A percentile compares a stretch with the other conserved stretches of the same genome.
These are phyloP conservation scores for Brettanomyces sp. DNA, from an alignment of 805 yeast species.

Conservation along the genomic window DNA sequence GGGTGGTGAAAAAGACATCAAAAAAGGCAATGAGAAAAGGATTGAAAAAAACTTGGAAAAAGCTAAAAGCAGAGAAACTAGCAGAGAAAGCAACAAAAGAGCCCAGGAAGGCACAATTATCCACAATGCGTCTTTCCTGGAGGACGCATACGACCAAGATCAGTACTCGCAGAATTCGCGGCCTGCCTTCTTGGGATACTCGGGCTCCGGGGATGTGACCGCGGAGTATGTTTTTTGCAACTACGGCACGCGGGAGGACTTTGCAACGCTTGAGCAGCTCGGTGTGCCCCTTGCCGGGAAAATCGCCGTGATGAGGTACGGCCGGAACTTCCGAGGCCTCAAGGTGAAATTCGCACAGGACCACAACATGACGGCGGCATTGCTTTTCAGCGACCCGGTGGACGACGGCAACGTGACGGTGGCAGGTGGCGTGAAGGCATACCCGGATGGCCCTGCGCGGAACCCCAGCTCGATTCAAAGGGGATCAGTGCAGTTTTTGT, in stretches of 20 bases:
- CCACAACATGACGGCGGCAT: slow-evolving; percentile 55
- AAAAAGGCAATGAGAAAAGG: background rate
- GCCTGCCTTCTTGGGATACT: slow-evolving; percentile 71
- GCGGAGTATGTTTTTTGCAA: slow-evolving; percentile 58
- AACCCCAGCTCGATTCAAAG: slow-evolving; percentile 70
- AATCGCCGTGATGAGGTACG: slow-evolving; percentile 61
- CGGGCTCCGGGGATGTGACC: slow-evolving; percentile 68
- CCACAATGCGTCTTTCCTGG: slow-evolving; percentile 45
- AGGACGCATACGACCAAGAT: slow-evolving; percentile 40
- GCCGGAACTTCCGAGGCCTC: slow-evolving; percentile 58
- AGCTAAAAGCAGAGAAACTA: too few species aligned
- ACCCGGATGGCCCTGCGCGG: slow-evolving; percentile 72
- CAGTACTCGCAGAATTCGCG: slow-evolving; percentile 40
- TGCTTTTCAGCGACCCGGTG: slow-evolving; percentile 62
- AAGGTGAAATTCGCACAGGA: slow-evolving; percentile 73
- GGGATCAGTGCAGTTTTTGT: slow-evolving; percentile 60
- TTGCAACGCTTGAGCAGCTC: slow-evolving; percentile 32
- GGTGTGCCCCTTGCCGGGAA: slow-evolving; percentile 47
- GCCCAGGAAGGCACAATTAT: slow-evolving; percentile 16
- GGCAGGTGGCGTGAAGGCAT: slow-evolving; percentile 50
- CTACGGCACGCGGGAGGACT: slow-evolving; percentile 59
- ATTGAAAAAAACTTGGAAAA: too few species aligned
- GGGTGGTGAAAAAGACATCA: slow-evolving; percentile 1
- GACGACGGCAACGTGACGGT: slow-evolving; percentile 48
- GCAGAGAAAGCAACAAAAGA: too few species aligned